Evolutionary conservation across 495 filamentous ascomycete genomes (phyloP).

Genomic region (Cercophora sp.): DNA sequence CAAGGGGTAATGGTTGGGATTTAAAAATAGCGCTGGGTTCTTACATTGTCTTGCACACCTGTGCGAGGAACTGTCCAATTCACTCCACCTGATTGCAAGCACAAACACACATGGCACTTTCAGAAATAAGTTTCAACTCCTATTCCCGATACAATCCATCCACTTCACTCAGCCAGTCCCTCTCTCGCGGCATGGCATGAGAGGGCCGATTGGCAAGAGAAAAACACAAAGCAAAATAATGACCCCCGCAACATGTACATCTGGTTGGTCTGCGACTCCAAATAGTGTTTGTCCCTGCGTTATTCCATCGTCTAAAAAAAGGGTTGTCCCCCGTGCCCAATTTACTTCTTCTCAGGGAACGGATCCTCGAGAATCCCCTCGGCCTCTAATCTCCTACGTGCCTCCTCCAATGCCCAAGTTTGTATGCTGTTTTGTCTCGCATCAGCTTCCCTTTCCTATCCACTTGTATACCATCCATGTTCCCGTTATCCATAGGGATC

Average conservation of each 20-base stretch:
- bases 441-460: background rate
- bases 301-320: slow-evolving; percentile 8
- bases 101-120: no score
- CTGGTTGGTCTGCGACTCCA: no score
- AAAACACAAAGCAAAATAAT: slow-evolving; percentile 4
- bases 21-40: background rate
- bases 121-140: no score
- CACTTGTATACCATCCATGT: background rate
- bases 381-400: slow-evolving; percentile 82
- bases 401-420: slow-evolving; percentile 98
- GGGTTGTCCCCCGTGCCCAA: no score
- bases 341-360: slow-evolving; percentile 35
- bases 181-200: no score
- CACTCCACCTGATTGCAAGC: no score
- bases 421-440: slow-evolving; percentile 67
- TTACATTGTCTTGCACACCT: background rate
- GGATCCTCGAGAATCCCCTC: slow-evolving; percentile 91
- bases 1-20: slow-evolving; percentile 5
- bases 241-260: slow-evolving; percentile 3
- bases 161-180: no score
- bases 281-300: no score
- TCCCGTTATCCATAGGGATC: no score
- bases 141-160: no score
- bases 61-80: background rate
- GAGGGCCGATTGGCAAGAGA: no score